Evolutionary conservation across 2,329 filamentous ascomycete genomes (phyloP).

Genomic region (Botryotinia convoluta): DNA sequence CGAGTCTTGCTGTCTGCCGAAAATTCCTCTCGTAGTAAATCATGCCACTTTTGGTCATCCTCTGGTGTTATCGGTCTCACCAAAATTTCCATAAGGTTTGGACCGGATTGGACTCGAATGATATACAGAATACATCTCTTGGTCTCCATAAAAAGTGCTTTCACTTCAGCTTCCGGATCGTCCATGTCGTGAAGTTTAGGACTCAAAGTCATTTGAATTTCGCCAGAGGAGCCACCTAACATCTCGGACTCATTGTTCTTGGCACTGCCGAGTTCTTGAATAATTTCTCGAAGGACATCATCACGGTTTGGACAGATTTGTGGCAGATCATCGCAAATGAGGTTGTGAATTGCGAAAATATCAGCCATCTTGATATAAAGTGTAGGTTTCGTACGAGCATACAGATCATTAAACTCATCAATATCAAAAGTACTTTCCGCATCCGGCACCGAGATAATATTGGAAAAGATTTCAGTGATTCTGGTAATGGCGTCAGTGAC

Average conservation of each 20-base stretch:
- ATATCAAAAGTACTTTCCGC: conserved; percentile 94
- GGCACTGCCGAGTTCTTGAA: conserved; percentile 90
- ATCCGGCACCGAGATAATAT: conserved; percentile 78
- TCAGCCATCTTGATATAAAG: conserved; percentile 99
- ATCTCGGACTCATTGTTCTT: conserved; percentile 96
- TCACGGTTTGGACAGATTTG: conserved; percentile 76
- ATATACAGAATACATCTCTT: conserved; percentile 97
- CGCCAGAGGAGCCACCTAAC: conserved; percentile 73
- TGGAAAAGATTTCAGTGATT: conserved; percentile 70
- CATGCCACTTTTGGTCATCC: conserved; percentile 85
- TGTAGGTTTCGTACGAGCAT: conserved; percentile 92
- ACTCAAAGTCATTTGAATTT: conserved; percentile 87
- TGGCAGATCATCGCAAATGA: conserved; percentile 76
- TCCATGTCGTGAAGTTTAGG: conserved; percentile 87
- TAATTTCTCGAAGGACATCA: conserved; percentile 84
- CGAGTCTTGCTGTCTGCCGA: conserved; percentile 63
- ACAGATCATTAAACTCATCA: conserved; percentile 97
- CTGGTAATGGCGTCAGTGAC: conserved; percentile 81
- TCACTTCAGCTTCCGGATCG: conserved; percentile 89
- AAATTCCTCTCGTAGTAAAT: conserved; percentile 79
- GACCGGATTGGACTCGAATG: conserved; percentile 89
- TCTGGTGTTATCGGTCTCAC: conserved; percentile 83
- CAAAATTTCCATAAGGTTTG: conserved; percentile 91
- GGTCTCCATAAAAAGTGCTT: conserved; percentile 95
- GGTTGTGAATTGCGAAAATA: conserved; percentile 91